These are phyloP conservation scores for Carex littledalei DNA, from an alignment of 176 grass and related monocot genomes.

Conservation along the genomic window DNA sequence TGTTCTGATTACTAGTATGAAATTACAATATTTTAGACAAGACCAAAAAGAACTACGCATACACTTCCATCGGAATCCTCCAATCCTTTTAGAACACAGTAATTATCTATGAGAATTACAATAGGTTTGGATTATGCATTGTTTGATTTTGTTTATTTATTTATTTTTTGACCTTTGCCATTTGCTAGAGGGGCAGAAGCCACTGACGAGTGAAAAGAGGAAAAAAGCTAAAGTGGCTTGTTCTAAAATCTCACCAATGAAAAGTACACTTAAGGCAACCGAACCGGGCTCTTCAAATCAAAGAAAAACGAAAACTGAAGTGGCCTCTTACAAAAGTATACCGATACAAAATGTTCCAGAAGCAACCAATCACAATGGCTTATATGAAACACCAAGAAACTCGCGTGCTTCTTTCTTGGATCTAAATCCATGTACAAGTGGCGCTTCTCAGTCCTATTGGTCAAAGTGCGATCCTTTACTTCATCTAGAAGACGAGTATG, in stretches of 20 bases:
- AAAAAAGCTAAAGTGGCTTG: conserved; percentile 35
- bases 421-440: conserved; percentile 32
- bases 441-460: conserved; percentile 14
- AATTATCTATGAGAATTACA: not conserved
- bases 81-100: not conserved
- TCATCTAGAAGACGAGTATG: conserved; percentile 27
- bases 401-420: conserved; percentile 28
- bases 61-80: not conserved
- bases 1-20: not conserved
- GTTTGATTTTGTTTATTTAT: not conserved
- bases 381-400: conserved; percentile 32
- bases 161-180: not conserved
- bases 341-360: conserved; percentile 27
- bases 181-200: not conserved
- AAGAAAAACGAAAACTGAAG: conserved; percentile 40
- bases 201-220: conserved; percentile 28
- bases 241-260: conserved; percentile 11
- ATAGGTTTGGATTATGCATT: not conserved
- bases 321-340: conserved; percentile 20
- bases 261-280: conserved; percentile 33
- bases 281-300: conserved; percentile 5
- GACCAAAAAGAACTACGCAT: not conserved
- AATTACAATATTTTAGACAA: not conserved
- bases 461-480: conserved; percentile 19
- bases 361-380: conserved; percentile 30